These are phyloP conservation scores for Trametes coccinea DNA, from an alignment of 768 basidiomycete species.

Conservation along the genomic window DNA sequence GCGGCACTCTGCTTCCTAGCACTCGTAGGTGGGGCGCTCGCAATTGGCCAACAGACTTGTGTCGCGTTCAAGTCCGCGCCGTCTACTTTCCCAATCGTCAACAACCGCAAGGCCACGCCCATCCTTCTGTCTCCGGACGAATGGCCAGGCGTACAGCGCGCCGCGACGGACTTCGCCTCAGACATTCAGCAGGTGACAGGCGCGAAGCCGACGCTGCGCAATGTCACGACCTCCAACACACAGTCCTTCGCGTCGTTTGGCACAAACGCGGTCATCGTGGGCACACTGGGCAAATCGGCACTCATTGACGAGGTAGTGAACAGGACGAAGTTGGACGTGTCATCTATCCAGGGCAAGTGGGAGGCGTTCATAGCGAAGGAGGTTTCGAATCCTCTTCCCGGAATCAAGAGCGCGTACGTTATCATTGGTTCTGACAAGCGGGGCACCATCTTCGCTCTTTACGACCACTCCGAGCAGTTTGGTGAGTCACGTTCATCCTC, in stretches of 20 bases:
- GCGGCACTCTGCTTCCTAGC: constrained; percentile 21
- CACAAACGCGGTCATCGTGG: constrained; percentile 57
- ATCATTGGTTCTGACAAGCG: constrained; percentile 70
- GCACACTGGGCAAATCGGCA: constrained; percentile 60
- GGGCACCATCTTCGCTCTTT: constrained; percentile 65
- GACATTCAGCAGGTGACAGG: constrained; percentile 66
- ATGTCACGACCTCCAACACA: constrained; percentile 41
- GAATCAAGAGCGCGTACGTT: constrained; percentile 61
- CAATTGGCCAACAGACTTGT: constrained; percentile 51
- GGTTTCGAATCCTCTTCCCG: constrained; percentile 57
- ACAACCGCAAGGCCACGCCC: constrained; percentile 46
- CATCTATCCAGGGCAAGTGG: constrained; percentile 63
- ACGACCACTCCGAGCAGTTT: constrained; percentile 71
- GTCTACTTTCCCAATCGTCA: constrained; percentile 45
- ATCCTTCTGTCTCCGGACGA: constrained; percentile 55
- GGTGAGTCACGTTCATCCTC: constrained; percentile 35
- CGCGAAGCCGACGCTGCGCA: constrained; percentile 48
- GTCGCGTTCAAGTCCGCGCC: constrained; percentile 42
- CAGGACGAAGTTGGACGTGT: constrained; percentile 53
- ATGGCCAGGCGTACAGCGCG: constrained; percentile 64
- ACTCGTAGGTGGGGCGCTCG: constrained; percentile 29
- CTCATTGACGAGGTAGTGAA: constrained; percentile 55
- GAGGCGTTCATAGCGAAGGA: constrained; percentile 57
- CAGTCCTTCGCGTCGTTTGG: constrained; percentile 20
- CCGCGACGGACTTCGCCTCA: constrained; percentile 56